Evolutionary conservation across 164 flowering plant species (phyloP).

Genomic region (Kingdonia uniflora): DNA sequence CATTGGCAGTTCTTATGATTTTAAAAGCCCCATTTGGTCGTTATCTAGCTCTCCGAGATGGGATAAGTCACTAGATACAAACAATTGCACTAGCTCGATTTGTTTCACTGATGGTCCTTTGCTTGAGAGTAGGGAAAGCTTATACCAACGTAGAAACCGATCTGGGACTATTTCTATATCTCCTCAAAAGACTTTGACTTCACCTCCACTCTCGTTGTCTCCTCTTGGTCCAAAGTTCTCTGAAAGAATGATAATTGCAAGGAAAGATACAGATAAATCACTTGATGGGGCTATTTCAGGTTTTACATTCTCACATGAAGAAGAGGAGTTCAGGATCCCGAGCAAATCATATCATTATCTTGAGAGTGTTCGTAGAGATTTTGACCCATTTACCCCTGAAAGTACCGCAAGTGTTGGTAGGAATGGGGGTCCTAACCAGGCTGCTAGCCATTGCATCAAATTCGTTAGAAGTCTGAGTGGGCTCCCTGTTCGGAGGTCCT

Average conservation of each 20-base stretch:
- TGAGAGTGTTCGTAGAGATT: conserved; percentile 23
- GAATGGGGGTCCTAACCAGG: conserved; percentile 21
- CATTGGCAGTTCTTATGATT: conserved; percentile 22
- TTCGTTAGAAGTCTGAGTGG: conserved; percentile 42
- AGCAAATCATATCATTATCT: conserved; percentile 35
- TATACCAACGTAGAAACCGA: conserved; percentile 13
- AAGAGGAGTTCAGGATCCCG: conserved; percentile 25
- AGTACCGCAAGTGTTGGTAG: conserved; percentile 15
- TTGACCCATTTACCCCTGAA: conserved; percentile 30
- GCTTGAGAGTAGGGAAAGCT: conserved; percentile 27
- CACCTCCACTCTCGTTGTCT: conserved; percentile 55
- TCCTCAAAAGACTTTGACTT: conserved; percentile 16
- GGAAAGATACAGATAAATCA: conserved; percentile 18
- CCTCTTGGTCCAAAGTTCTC: conserved; percentile 73
- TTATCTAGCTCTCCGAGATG: conserved; percentile 24
- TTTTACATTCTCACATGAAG: conserved; percentile 19
- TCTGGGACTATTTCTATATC: conserved; percentile 23
- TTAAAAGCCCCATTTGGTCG: conserved; percentile 18
- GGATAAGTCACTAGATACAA: conserved; percentile 14
- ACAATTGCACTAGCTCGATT: conserved; percentile 15
- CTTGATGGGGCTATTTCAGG: conserved; percentile 25
- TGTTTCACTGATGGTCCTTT: conserved; percentile 67
- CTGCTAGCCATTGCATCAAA: conserved; percentile 21
- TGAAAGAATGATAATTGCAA: conserved; percentile 33
- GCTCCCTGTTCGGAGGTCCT: conserved; percentile 58